Evolutionary conservation across 371 early-diverging fungal genomes (phyloP), one percentile per base, ranked within the genome.

Genomic region (Rhizopus microsporus): DNA sequence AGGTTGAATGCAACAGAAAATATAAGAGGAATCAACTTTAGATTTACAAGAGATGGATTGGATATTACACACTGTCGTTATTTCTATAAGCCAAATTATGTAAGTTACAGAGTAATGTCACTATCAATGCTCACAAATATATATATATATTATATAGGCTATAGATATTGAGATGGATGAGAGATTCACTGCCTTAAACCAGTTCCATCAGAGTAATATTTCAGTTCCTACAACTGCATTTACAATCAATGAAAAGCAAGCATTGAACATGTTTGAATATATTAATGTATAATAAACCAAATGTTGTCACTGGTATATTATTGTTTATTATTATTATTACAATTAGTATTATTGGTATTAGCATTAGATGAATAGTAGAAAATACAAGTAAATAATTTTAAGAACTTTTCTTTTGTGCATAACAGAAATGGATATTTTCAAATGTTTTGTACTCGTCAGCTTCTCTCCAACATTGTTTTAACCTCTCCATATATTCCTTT

Each of bases 381-480:
- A 15, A 43, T 43, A 17, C 43, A 15, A 17, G 43, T 6, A 15
- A 15, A 12, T 6, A 43, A 43, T 43, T 15, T 23, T 23, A 23
- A 23, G 23, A 23, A 23, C 23, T 23, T 23, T 23, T 23, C 52
- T 79, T 79, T 53, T 79, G 76, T 3, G 72, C 79, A 57, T 75
- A 79, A 10, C 74, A 71, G 63, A 79, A 79, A 51, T 79, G 79
- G 32, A 79, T 67, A 53, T 79, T 79, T 61, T 79, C 79, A 70
- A 75, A 78, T 13, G 75, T 78, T 52, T 75, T 75, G 64, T 73
- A 68, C 45, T 71, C 71, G 31, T 78, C 70, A 17, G 78, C 75
- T 56, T 78, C 78, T 34, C 61, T 52, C 73, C 71, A 72, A 50
- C 78, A 78, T 9, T 57, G 30, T 17, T 68, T 39, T 29, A 75